Conservation (phyloP, 345 rosid species). For the Turnera subulata region DNA sequence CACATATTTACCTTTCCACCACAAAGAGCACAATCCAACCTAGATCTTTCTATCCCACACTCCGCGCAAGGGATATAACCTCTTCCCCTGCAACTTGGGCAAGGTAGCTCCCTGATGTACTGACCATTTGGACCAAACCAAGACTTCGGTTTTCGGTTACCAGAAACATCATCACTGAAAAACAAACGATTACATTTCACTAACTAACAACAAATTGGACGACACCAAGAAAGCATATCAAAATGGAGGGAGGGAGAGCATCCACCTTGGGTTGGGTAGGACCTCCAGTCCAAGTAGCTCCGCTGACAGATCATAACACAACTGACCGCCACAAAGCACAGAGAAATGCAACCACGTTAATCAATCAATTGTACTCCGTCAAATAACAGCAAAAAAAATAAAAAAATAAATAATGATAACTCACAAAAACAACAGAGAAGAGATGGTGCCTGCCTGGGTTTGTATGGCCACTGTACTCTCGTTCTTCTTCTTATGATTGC, state of each 20-base stretch:
- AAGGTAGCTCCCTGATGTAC: conserved; percentile 88
- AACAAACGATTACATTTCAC: conserved; percentile 2
- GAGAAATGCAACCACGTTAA: not conserved
- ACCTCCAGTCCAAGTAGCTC: conserved; percentile 62
- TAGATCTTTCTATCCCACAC: conserved; percentile 76
- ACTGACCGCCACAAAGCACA: conserved; percentile 25
- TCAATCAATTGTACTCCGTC: too few species aligned
- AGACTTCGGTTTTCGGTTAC: conserved; percentile 57
- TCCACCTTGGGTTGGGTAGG: conserved; percentile 56
- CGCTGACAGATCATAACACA: conserved; percentile 83
- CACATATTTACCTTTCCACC: conserved; percentile 63
- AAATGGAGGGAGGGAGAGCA: not conserved
- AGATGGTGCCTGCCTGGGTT: conserved; percentile 29
- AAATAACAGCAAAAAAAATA: not conserved
- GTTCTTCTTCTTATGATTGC: too few species aligned
- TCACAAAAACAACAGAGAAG: conserved; percentile 1
- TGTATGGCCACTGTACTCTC: conserved; percentile 32
- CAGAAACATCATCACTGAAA: conserved; percentile 47
- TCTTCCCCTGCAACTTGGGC: conserved; percentile 91
- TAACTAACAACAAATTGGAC: too few species aligned
- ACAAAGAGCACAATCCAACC: conserved; percentile 66
- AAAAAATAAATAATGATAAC: not conserved
- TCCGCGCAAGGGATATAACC: conserved; percentile 85
- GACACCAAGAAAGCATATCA: too few species aligned
- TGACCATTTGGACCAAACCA: conserved; percentile 98